These are phyloP conservation scores for Nitzschia palea DNA, from an alignment of 108 stramenopile genomes.

Conservation along the genomic window DNA sequence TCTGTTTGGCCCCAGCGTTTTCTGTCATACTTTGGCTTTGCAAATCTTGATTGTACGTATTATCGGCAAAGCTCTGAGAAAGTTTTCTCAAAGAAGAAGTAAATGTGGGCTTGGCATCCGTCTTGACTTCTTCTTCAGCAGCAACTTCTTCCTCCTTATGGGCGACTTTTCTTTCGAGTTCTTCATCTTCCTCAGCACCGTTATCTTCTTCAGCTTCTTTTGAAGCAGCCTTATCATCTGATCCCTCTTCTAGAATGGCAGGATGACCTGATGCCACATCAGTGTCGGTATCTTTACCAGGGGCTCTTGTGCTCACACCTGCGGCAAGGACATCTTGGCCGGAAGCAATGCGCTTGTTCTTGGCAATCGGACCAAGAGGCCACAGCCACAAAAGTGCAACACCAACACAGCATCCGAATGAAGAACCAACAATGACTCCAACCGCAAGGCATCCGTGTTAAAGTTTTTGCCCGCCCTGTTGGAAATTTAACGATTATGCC, in stretches of 20 bases:
- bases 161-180: not conserved
- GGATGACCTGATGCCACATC: too few relatives aligned
- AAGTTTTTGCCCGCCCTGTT: too few relatives aligned
- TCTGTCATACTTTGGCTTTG: conserved; percentile 27
- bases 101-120: too few relatives aligned
- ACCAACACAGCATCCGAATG: conserved; percentile 23
- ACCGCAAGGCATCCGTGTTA: too few relatives aligned
- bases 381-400: conserved; percentile 30
- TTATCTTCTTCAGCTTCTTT: too few relatives aligned
- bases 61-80: not conserved
- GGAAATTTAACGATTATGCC: too few relatives aligned
- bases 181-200: too few relatives aligned
- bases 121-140: too few relatives aligned
- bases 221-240: not conserved
- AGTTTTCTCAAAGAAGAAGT: too few relatives aligned
- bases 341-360: conserved; percentile 18
- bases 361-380: conserved; percentile 35
- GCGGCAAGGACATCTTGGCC: not conserved
- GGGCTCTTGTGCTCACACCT: too few relatives aligned
- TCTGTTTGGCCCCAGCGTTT: conserved; percentile 28
- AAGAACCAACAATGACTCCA: too few relatives aligned
- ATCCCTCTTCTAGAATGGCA: not conserved
- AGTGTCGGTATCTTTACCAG: not conserved
- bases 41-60: conserved; percentile 29
- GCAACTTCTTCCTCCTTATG: too few relatives aligned